phyloP scores from a whole-genome alignment of 2,329 filamentous ascomycete species.

The Calonectria fujianensis region DNA sequence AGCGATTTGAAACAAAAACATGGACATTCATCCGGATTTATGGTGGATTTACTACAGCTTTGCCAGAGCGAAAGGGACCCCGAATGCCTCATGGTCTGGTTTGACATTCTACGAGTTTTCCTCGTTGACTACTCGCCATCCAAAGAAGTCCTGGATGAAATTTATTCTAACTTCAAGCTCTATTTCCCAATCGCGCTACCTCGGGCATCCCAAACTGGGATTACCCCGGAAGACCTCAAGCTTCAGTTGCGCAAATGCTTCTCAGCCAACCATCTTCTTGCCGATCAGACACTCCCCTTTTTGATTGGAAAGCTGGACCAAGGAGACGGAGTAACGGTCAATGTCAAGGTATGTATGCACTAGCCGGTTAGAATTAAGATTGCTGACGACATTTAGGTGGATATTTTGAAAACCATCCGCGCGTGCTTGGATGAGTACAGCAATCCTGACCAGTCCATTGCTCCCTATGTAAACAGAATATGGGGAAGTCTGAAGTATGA shows the following conservation, averaged over 20 bases:
- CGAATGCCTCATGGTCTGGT: constrained; percentile 75
- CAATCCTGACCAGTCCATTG: constrained; percentile 67
- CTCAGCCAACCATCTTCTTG: constrained; percentile 68
- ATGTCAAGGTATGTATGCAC: constrained; percentile 69
- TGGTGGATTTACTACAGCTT: constrained; percentile 69
- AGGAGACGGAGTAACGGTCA: constrained; percentile 74
- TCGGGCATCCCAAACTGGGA: constrained; percentile 69
- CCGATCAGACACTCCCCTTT: constrained; percentile 70
- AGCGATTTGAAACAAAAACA: constrained; percentile 67
- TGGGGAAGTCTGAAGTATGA: constrained; percentile 79
- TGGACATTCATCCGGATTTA: constrained; percentile 67
- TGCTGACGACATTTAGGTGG: constrained; percentile 62
- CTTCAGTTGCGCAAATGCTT: constrained; percentile 72
- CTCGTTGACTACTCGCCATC: constrained; percentile 67
- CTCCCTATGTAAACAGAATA: constrained; percentile 69
- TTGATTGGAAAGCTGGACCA: constrained; percentile 75
- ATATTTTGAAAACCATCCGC: constrained; percentile 74
- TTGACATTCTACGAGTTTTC: constrained; percentile 68
- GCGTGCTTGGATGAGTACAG: constrained; percentile 72
- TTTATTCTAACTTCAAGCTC: constrained; percentile 74
- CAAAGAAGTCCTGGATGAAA: constrained; percentile 67
- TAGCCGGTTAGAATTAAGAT: accelerated
- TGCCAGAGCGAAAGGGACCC: constrained; percentile 75
- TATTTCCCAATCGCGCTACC: constrained; percentile 77
- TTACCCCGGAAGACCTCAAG: constrained; percentile 76